A percentile compares a stretch with the other conserved stretches of the same genome.
Conservation (phyloP, 345 rosid species). For the Bruguiera gymnorhiza region DNA sequence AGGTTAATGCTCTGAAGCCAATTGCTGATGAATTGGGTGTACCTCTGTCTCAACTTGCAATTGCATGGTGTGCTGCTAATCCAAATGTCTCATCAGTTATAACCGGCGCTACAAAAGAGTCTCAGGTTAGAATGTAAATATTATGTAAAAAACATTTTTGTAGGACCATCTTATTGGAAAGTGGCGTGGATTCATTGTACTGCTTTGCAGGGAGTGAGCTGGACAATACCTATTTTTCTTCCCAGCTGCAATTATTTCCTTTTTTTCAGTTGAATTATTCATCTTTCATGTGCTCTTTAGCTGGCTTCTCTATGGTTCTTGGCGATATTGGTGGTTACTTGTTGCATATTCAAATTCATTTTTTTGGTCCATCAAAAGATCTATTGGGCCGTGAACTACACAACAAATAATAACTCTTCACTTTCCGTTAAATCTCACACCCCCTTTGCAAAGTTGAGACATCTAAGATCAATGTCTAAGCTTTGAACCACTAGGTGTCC, state of each 20-base stretch:
- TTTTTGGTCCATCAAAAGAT: too few species aligned
- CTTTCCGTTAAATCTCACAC: too few species aligned
- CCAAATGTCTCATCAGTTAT: slow-evolving; percentile 94
- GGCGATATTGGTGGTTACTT: too few species aligned
- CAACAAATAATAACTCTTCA: too few species aligned
- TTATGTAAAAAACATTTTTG: neutral
- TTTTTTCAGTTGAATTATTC: too few species aligned
- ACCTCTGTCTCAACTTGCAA: slow-evolving; percentile 86
- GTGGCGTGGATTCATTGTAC: neutral
- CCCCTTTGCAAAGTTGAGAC: too few species aligned
- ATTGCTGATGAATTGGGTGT: slow-evolving; percentile 98
- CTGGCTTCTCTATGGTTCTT: too few species aligned
- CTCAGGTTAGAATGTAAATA: slow-evolving; percentile 57
- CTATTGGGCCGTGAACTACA: too few species aligned
- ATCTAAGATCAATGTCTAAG: too few species aligned
- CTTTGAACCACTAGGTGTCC: too few species aligned
- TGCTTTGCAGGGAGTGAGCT: neutral
- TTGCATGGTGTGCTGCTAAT: slow-evolving; percentile 98
- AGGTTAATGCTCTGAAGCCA: slow-evolving; percentile 90
- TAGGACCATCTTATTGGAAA: neutral
- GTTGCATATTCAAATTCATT: too few species aligned
- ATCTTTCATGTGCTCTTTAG: too few species aligned
- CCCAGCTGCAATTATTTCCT: neutral
- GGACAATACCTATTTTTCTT: neutral
- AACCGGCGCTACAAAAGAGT: slow-evolving; percentile 95